Base-by-base conservation (phyloP, 345 rosid species). In the Boechera divaricarpa region DNA sequence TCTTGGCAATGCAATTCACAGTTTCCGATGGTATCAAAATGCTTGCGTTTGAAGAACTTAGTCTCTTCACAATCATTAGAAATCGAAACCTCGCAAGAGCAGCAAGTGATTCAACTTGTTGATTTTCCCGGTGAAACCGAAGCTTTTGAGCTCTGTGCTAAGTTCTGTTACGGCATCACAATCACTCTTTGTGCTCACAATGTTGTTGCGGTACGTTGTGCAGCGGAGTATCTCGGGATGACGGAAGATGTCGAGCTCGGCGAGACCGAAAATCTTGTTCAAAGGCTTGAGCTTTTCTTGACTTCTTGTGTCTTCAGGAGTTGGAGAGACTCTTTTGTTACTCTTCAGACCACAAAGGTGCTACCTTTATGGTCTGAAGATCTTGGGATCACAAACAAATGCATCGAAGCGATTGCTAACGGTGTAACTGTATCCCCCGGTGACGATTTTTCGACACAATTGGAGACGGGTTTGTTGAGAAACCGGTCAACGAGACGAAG, bases 91-190 rank as follows among this genome's bases (percentile, higher is more conserved):
- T 75, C 90, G 10, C 78, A 88, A 33, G 91, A 86, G 4, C 83
- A 84, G 66, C 85, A 88, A 68, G 79, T 87, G 31, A 79, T 94
- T 70, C 94, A 88, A 60, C 89, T 94, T 13, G 83, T 90, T 11
- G 98, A 94, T 70, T 90, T 94, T 60, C 98, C 98, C 0, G 92
- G 96, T 6, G 98, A 95, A 8, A 33, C 82, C 11, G 98, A 94
- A 70, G 93, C 97, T 18, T 94, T 94, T 68, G 98, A 94, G 78
- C 85, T 94, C 38, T 92, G 98, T 59, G 98, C 98, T 54, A 94
- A 92, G 84, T 94, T 94, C 87, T 94, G 98, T 39, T 92, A 94
- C 55, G 98, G 98, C 31, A 94, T 94, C 32, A 92, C 98, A 32
- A 87, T 94, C 80, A 94, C 98, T 41, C 87, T 92, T n/a, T 89